Conservation (phyloP, 2,329 filamentous ascomycete species). For the Penicillium sp. region DNA sequence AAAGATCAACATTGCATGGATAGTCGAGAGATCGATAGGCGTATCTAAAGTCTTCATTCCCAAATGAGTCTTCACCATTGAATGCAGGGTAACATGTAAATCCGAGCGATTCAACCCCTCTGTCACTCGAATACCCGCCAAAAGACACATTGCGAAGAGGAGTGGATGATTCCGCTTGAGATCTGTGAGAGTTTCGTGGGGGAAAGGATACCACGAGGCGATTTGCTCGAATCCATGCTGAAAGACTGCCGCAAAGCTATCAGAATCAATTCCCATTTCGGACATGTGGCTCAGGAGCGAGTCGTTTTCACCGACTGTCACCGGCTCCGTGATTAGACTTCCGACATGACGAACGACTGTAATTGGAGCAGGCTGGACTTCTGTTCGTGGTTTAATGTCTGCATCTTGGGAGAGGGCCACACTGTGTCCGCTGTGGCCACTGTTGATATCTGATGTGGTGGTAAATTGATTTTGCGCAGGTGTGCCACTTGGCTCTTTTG, state of each 20-base stretch:
- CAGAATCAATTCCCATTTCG: conserved; percentile 9
- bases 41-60: conserved; percentile 8
- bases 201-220: conserved; percentile 10
- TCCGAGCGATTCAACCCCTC: conserved; percentile 6
- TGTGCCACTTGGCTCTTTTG: neutral
- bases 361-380: conserved; percentile 10
- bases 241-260: conserved; percentile 4
- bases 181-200: conserved; percentile 4
- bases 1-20: conserved; percentile 9
- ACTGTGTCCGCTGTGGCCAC: neutral
- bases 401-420: neutral
- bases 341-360: conserved; percentile 11
- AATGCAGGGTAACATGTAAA: conserved; percentile 6
- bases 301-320: conserved; percentile 5
- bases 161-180: conserved; percentile 9
- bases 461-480: neutral
- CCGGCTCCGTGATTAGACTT: conserved; percentile 9
- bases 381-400: conserved; percentile 1
- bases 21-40: conserved; percentile 7
- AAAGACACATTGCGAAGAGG: conserved; percentile 8
- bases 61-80: conserved; percentile 10
- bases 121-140: conserved; percentile 9
- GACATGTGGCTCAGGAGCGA: conserved; percentile 6
- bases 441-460: neutral
- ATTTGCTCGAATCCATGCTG: conserved; percentile 10